phyloP scores from a whole-genome alignment of 345 rosid species.

The Rhodamnia argentea region DNA sequence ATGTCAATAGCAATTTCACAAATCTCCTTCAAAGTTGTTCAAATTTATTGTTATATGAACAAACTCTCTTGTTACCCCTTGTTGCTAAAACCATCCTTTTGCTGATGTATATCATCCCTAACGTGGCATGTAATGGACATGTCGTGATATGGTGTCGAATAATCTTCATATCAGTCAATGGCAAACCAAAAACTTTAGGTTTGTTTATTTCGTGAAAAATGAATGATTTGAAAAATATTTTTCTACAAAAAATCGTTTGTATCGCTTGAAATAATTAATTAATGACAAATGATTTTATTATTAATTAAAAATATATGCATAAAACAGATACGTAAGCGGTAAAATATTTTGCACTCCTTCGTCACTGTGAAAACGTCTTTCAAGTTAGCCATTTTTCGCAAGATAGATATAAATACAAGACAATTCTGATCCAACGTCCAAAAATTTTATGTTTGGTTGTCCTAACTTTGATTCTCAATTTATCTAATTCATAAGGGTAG shows the following conservation, averaged over 20 bases:
- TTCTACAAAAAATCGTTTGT: background rate
- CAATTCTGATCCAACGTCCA: background rate
- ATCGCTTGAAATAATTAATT: background rate
- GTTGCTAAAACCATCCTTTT: background rate
- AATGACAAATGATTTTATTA: background rate
- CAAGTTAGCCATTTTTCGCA: accelerated
- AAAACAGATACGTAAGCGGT: background rate
- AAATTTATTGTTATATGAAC: background rate
- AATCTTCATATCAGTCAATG: background rate
- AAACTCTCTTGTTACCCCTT: background rate
- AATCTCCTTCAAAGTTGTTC: background rate
- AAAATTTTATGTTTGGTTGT: background rate
- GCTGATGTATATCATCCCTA: background rate
- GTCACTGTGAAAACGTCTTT: background rate
- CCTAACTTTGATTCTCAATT: background rate
- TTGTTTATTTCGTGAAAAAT: accelerated
- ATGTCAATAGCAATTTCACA: background rate
- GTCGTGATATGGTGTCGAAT: background rate
- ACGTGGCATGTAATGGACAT: background rate
- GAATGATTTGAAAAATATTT: background rate
- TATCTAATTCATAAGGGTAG: background rate
- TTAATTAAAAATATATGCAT: too few relatives aligned
- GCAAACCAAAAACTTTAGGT: background rate
- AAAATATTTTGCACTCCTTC: background rate
- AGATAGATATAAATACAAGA: background rate